phyloP scores from a whole-genome alignment of 352 stramenopile species.

The Saprolegnia parasitica region DNA sequence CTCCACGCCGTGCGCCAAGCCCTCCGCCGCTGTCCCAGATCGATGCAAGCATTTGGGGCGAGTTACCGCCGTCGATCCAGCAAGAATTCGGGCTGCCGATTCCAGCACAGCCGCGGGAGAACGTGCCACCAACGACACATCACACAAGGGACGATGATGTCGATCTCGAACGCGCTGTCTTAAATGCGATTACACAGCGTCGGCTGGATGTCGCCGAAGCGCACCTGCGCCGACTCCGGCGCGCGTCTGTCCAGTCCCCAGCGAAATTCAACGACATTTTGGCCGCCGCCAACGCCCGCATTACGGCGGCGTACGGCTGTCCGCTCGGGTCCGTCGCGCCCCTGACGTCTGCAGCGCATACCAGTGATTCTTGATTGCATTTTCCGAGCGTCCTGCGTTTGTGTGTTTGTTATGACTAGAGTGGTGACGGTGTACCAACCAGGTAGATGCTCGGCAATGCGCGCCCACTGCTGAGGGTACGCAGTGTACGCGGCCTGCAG shows the following conservation, averaged over 20 bases:
- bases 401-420: no score
- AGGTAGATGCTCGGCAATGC: conserved; percentile 43
- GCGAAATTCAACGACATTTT: conserved; percentile 10
- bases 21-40: background rate
- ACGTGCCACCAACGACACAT: no score
- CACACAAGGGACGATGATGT: no score
- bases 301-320: background rate
- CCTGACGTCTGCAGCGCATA: conserved; percentile 29
- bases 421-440: no score
- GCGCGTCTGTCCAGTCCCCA: background rate
- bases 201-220: background rate
- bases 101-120: no score
- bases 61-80: conserved; percentile 18
- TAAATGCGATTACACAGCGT: background rate
- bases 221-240: conserved; percentile 3
- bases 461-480: conserved; percentile 42
- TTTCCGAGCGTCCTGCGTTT: conserved; percentile 37
- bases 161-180: background rate
- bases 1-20: no score
- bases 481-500: conserved; percentile 26
- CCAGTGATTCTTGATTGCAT: conserved; percentile 71
- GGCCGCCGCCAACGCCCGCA: background rate
- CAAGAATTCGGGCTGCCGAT: background rate
- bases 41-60: conserved; percentile 4
- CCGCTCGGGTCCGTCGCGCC: background rate